Evolutionary conservation across 225 moss, liverwort and hornwort genomes (phyloP).

Genomic region (Rhytidiadelphus loreus): DNA sequence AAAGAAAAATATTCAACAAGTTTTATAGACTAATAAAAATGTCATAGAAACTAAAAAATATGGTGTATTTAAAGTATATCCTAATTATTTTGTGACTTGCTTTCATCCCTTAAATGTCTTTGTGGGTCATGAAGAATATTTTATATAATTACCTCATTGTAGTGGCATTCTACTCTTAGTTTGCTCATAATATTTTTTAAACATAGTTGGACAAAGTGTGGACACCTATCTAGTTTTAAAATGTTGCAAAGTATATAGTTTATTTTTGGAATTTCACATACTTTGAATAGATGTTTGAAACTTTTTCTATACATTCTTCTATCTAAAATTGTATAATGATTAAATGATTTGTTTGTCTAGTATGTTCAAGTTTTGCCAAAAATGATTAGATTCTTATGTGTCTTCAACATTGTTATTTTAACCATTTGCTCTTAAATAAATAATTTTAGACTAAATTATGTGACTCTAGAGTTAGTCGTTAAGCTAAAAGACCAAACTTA

Average conservation of each 20-base stretch:
- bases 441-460: too few species aligned
- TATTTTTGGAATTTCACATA: neutral
- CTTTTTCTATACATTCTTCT: too few species aligned
- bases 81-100: neutral
- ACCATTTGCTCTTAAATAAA: too few species aligned
- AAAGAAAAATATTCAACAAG: neutral
- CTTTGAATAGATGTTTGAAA: neutral
- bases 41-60: neutral
- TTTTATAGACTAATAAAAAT: neutral
- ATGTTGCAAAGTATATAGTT: neutral
- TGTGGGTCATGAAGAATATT: neutral
- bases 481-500: too few species aligned
- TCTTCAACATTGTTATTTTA: too few species aligned
- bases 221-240: neutral
- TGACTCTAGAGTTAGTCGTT: too few species aligned
- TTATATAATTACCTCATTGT: neutral
- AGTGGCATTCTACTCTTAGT: neutral
- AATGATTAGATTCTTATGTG: too few species aligned
- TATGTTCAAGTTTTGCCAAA: too few species aligned
- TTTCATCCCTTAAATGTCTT: neutral
- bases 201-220: neutral
- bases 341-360: too few species aligned
- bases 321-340: too few species aligned
- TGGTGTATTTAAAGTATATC: neutral
- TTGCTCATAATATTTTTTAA: neutral